Conservation (phyloP, 768 basidiomycete genomes). For the Holtermannia corniformis region DNA sequence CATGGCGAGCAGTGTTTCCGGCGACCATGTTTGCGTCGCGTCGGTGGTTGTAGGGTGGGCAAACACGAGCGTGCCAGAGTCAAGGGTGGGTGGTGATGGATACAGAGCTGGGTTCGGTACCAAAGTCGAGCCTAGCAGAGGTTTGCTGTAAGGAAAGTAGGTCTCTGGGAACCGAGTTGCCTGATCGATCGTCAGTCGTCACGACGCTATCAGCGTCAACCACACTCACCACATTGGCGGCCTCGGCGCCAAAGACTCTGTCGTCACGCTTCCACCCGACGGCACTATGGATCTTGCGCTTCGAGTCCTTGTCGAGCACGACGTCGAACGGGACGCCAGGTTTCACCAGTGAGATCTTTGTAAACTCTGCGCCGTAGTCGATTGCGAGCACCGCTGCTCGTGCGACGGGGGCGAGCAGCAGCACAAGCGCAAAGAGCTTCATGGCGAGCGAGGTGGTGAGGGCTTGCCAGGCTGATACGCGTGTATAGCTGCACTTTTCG, state of each 20-base stretch:
- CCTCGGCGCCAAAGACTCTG: slow-evolving; percentile 79
- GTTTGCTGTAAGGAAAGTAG: slow-evolving; percentile 76
- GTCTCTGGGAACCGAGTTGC: slow-evolving; percentile 84
- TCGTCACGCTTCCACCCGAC: slow-evolving; percentile 86
- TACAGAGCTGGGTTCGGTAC: slow-evolving; percentile 25
- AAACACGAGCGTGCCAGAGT: slow-evolving; percentile 28
- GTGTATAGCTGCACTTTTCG: not conserved
- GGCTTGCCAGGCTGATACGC: not conserved
- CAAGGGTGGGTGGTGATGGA: slow-evolving; percentile 27
- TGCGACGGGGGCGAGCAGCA: slow-evolving; percentile 25
- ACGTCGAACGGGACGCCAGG: slow-evolving; percentile 93
- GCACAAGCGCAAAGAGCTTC: slow-evolving; percentile 6
- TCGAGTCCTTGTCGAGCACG: slow-evolving; percentile 90
- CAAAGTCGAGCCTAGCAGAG: slow-evolving; percentile 53
- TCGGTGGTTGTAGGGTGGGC: slow-evolving; percentile 31
- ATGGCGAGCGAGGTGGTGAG: not conserved
- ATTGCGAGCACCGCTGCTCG: slow-evolving; percentile 68
- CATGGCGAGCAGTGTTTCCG: slow-evolving; percentile 89
- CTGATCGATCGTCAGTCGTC: slow-evolving; percentile 44
- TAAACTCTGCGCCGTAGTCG: slow-evolving; percentile 97
- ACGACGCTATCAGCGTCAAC: not conserved
- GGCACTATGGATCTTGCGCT: slow-evolving; percentile 81
- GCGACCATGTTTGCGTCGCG: slow-evolving; percentile 52
- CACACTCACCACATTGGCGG: slow-evolving; percentile 66
- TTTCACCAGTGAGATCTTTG: slow-evolving; percentile 91